These are phyloP conservation scores for Aspergillus pseudotamarii DNA, from an alignment of 2,329 filamentous ascomycete genomes.

Conservation along the genomic window DNA sequence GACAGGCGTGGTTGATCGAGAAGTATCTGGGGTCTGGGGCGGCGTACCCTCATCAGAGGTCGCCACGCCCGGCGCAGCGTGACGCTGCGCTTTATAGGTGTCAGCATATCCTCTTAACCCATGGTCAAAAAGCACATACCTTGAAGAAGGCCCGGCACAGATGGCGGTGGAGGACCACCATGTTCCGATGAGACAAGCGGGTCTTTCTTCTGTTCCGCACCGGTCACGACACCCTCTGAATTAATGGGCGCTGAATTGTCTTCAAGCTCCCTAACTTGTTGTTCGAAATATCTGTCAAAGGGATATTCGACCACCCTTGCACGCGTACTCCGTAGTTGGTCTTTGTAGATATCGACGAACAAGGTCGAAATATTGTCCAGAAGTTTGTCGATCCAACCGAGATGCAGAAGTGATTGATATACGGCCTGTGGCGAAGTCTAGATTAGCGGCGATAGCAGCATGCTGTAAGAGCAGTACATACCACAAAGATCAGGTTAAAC, in stretches of 20 bases:
- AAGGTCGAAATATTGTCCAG: constrained; percentile 93
- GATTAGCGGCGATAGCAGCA: constrained; percentile 19
- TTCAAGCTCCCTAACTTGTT: constrained; percentile 78
- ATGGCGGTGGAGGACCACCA: constrained; percentile 54
- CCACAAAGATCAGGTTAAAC: constrained; percentile 91
- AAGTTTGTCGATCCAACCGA: constrained; percentile 96
- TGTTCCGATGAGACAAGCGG: constrained; percentile 52
- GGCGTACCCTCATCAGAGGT: constrained; percentile 71
- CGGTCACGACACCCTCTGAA: constrained; percentile 50
- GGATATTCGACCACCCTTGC: constrained; percentile 78
- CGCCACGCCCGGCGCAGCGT: constrained; percentile 45
- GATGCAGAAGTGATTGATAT: constrained; percentile 90
- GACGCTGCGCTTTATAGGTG: constrained; percentile 42
- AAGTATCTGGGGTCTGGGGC: constrained; percentile 70
- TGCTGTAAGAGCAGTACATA: constrained; percentile 47
- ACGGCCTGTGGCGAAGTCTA: constrained; percentile 67
- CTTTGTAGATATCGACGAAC: constrained; percentile 86
- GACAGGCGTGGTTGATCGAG: constrained; percentile 75
- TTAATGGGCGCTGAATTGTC: constrained; percentile 38
- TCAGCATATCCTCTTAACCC: constrained; percentile 23
- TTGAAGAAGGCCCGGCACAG: constrained; percentile 56
- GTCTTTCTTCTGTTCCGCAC: constrained; percentile 51
- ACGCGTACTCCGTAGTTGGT: constrained; percentile 80
- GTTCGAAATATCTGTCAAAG: constrained; percentile 93
- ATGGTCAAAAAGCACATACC: constrained; percentile 29